Evolutionary conservation across 176 grass and related monocot species (phyloP).

Genomic region (Carex parvula): DNA sequence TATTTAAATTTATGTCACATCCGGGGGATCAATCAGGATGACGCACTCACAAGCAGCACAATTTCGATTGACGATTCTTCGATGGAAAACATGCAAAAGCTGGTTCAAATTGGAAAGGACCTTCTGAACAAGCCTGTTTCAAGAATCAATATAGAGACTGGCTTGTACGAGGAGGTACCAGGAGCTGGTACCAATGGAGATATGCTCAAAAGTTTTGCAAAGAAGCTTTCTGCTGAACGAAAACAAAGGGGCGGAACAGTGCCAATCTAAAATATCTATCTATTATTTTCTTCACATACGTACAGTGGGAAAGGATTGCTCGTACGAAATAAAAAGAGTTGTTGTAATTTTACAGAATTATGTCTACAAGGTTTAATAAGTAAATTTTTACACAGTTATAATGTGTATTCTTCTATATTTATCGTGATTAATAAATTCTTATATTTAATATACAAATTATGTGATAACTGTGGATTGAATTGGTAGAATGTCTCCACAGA

Average conservation of each 20-base stretch:
- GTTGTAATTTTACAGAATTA: neutral
- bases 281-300: neutral
- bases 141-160: constrained; percentile 49
- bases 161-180: constrained; percentile 6
- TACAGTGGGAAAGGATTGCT: neutral
- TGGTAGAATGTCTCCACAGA: too few species aligned
- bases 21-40: neutral
- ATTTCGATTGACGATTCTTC: constrained; percentile 25
- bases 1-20: too few species aligned
- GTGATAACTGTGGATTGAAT: too few species aligned
- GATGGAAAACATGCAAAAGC: constrained; percentile 27
- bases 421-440: too few species aligned
- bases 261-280: neutral
- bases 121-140: constrained; percentile 44
- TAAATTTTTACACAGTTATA: too few species aligned
- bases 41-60: neutral
- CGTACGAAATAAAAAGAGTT: neutral
- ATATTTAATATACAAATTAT: too few species aligned
- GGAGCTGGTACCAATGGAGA: constrained; percentile 43
- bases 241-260: neutral
- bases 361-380: too few species aligned
- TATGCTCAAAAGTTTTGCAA: constrained; percentile 27
- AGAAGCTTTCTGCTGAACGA: constrained; percentile 26
- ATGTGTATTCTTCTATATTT: too few species aligned
- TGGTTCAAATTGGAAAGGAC: constrained; percentile 32